Evolutionary conservation across 495 filamentous ascomycete species (phyloP), one percentile per base, ranked within the genome.

Genomic region (Penicillium canescens): DNA sequence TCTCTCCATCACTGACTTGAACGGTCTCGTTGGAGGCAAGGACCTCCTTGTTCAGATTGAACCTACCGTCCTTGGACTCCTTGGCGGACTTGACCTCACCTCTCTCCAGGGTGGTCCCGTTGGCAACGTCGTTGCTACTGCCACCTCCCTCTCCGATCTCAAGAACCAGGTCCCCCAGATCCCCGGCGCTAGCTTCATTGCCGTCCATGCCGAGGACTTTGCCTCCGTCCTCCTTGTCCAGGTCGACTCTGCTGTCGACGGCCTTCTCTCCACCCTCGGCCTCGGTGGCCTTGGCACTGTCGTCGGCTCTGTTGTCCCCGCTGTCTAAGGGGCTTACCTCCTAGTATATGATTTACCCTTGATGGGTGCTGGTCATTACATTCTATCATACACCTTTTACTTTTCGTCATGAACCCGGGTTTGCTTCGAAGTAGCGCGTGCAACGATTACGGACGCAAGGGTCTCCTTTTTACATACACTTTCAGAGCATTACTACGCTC

Each of bases 181-280:
- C 23, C 55, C 46, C 21, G 55, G 49, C 24, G 52, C 48, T 46
- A 59, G 50, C 49, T 67, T 35, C 45, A 48, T 67, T 42, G 59
- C 50, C 43, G 58, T 66, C 42, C 53, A 56, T 35, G 20, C 43
- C 23, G n/a, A 54, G 36, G 50, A 59, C 26, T 56, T 57, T 23
- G 26, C 40, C 41, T 66, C 63, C 14, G 52, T 54, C 28, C 42
- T 65, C 28, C 54, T 67, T 26, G 50, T 67, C 42, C 54, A 65
- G 58, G 53, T 65, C 14, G 56, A 59, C 34, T 40, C 50, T 46
- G 43, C 53, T 40, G 46, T 46, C 26, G 31, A 56, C 24, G 51
- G 54, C 12, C 61, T 65, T 44, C 56, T 67, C 3, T 50, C 55
- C 45, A 35, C 42, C 24, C 55, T 65, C n/a, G 64, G 64, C 37